A percentile compares a stretch with the other conserved stretches of the same genome.
Evolutionary conservation across 768 basidiomycete species (phyloP).

Genomic region (Pisolithus sp.): DNA sequence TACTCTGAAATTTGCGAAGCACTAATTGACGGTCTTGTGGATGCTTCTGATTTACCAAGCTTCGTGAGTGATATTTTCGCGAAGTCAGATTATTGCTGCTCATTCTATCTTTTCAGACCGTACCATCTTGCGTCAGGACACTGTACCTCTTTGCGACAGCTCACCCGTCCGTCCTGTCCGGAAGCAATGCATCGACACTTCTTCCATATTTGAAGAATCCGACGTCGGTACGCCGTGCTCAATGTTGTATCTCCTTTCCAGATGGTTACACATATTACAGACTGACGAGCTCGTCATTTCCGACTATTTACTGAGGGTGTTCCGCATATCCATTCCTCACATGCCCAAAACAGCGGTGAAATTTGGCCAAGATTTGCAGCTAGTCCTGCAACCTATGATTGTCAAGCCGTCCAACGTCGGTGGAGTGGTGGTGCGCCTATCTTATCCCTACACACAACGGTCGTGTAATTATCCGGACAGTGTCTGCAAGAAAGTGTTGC

Average conservation of each 20-base stretch:
- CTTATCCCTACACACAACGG: background rate
- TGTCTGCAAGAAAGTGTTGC: slow-evolving; percentile 88
- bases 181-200: slow-evolving; percentile 74
- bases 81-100: background rate
- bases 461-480: slow-evolving; percentile 30
- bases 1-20: slow-evolving; percentile 80
- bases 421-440: slow-evolving; percentile 51
- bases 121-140: slow-evolving; percentile 78
- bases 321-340: slow-evolving; percentile 74
- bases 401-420: slow-evolving; percentile 70
- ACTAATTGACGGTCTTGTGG: slow-evolving; percentile 83
- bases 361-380: slow-evolving; percentile 83
- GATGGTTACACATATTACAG: slow-evolving; percentile 31
- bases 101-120: slow-evolving; percentile 42
- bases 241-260: background rate
- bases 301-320: slow-evolving; percentile 86
- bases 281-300: slow-evolving; percentile 76
- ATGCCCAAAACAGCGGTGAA: slow-evolving; percentile 88
- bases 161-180: slow-evolving; percentile 79
- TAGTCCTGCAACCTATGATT: slow-evolving; percentile 83
- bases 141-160: slow-evolving; percentile 79
- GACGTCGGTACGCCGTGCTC: slow-evolving; percentile 49
- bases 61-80: slow-evolving; percentile 46
- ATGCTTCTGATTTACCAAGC: slow-evolving; percentile 72
- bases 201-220: slow-evolving; percentile 88